Evolutionary conservation across 441 rosid species (phyloP).

Genomic region (Metrosideros polymorpha): DNA sequence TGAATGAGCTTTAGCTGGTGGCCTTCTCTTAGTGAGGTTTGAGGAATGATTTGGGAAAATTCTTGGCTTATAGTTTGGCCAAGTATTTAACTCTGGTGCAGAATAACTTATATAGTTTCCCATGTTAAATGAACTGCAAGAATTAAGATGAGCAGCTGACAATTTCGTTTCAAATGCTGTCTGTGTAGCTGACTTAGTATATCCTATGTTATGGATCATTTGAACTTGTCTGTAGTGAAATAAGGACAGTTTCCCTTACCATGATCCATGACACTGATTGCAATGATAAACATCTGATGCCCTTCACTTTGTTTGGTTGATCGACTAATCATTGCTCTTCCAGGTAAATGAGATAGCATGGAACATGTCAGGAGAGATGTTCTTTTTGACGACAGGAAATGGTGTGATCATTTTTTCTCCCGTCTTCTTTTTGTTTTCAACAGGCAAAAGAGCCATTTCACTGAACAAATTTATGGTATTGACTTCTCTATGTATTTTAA

Average conservation of each 20-base stretch:
- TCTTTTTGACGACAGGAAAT: slow-evolving; percentile 91
- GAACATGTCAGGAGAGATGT: slow-evolving; percentile 90
- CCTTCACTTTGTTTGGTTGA: background rate
- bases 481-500: background rate
- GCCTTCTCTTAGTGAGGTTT: background rate
- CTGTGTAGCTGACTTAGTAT: background rate
- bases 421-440: background rate
- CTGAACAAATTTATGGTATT: background rate
- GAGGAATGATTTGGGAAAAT: background rate
- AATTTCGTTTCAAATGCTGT: background rate
- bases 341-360: slow-evolving; percentile 98
- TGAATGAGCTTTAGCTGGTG: background rate
- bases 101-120: background rate
- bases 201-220: background rate
- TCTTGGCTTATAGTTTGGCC: background rate
- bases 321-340: background rate
- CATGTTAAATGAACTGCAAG: background rate
- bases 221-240: background rate
- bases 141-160: background rate
- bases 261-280: background rate
- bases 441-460: background rate
- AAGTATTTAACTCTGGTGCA: background rate
- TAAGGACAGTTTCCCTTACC: background rate
- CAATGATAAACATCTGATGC: background rate
- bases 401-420: slow-evolving; percentile 32